A percentile compares a stretch with the other conserved stretches of the same genome.
Conservation (phyloP, 306 rosid genomes). For the Herpetospermum pedunculosum region DNA sequence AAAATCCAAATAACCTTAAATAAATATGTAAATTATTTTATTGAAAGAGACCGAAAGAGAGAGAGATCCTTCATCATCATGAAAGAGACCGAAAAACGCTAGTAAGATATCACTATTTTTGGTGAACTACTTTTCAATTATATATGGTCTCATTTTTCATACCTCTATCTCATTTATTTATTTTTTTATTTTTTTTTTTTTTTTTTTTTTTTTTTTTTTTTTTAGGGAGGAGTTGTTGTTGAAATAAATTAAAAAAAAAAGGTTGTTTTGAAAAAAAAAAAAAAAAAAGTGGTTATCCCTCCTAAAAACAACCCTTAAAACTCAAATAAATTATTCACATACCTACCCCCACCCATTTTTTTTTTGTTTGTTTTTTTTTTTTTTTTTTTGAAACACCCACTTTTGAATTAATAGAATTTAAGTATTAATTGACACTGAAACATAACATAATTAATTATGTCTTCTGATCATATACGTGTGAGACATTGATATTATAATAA, state of each 20-base stretch:
- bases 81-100: neutral
- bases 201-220: too few relatives aligned
- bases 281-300: too few relatives aligned
- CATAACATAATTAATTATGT: neutral
- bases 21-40: too few relatives aligned
- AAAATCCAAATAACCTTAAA: too few relatives aligned
- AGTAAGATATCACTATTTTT: neutral
- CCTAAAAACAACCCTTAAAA: too few relatives aligned
- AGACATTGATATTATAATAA: neutral
- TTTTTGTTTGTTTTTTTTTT: too few relatives aligned
- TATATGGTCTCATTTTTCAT: neutral
- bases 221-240: too few relatives aligned
- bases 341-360: neutral
- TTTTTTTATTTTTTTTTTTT: too few relatives aligned
- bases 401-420: neutral
- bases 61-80: neutral
- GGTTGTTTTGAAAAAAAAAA: too few relatives aligned
- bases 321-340: neutral
- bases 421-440: neutral
- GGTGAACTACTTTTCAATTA: conserved; percentile 6
- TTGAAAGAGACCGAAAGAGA: neutral
- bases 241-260: too few relatives aligned
- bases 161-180: neutral
- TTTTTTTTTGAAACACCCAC: neutral
- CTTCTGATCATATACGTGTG: neutral